A percentile compares a stretch with the other conserved stretches of the same genome.
Evolutionary conservation across 495 filamentous ascomycete genomes (phyloP).

Genomic region (Mytilinidion resinicola): DNA sequence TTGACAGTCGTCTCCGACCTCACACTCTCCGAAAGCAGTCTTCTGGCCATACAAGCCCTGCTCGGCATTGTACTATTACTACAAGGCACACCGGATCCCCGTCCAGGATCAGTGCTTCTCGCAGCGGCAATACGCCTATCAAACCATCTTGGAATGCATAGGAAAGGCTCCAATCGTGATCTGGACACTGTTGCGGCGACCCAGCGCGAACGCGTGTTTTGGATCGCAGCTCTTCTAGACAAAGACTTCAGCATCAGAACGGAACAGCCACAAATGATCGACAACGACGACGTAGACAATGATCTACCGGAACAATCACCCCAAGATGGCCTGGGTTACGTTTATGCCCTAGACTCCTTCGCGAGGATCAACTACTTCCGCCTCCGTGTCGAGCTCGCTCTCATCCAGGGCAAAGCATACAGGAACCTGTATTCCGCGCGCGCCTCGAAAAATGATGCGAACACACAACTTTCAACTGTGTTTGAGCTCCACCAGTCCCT

Average conservation of each 20-base stretch:
- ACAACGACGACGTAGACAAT: constrained; percentile 19
- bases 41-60: constrained; percentile 18
- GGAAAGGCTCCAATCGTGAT: constrained; percentile 2
- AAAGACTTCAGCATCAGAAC: constrained; percentile 23
- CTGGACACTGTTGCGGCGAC: constrained; percentile 6
- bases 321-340: no score
- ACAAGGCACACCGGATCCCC: constrained; percentile 16
- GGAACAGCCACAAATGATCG: constrained; percentile 11
- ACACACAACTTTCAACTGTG: no score
- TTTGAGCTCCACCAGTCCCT: no score
- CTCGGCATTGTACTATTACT: constrained; percentile 21
- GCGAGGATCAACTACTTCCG: constrained; percentile 15
- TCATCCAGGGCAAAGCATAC: constrained; percentile 11
- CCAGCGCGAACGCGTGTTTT: constrained; percentile 14
- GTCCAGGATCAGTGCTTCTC: constrained; percentile 6
- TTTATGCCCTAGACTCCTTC: constrained; percentile 3
- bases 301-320: constrained; percentile 1
- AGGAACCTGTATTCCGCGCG: constrained; percentile 15
- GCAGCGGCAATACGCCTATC: constrained; percentile 17
- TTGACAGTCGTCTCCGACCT: constrained; percentile 9
- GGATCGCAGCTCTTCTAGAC: constrained; percentile 20
- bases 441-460: constrained; percentile 2
- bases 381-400: constrained; percentile 14
- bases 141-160: constrained; percentile 11
- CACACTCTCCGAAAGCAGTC: constrained; percentile 8